Conservation (phyloP, 345 rosid genomes). For the Eucalyptus microcorys region DNA sequence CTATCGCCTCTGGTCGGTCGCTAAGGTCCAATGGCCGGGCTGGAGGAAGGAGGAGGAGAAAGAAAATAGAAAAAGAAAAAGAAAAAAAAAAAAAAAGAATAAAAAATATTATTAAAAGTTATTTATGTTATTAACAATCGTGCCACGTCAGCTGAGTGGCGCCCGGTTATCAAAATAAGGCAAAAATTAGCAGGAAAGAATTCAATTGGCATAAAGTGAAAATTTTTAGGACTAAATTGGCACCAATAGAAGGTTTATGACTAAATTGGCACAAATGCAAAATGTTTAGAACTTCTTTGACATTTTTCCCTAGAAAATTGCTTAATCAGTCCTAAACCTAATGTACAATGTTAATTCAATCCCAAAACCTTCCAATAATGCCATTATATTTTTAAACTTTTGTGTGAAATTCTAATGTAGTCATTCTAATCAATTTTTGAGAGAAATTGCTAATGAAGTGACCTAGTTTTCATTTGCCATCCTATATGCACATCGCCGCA, state of each 20-base stretch:
- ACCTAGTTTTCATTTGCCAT: neutral
- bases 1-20: fast-evolving
- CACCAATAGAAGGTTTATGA: fast-evolving
- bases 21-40: fast-evolving
- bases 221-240: too few species aligned
- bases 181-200: too few species aligned
- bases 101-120: too few species aligned
- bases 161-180: too few species aligned
- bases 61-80: too few species aligned
- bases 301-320: too few species aligned
- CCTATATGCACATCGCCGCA: neutral
- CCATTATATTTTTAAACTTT: neutral
- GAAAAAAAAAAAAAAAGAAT: fast-evolving
- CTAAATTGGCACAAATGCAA: too few species aligned
- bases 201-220: fast-evolving
- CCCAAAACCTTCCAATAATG: neutral
- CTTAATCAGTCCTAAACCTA: neutral
- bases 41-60: too few species aligned
- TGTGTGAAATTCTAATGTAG: neutral
- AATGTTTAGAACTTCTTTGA: too few species aligned
- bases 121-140: fast-evolving
- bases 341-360: neutral
- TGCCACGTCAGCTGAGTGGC: fast-evolving
- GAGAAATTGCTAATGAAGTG: neutral
- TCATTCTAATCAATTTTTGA: neutral